Evolutionary conservation across 352 stramenopile species (phyloP).

Genomic region (Lagenidium sp.): DNA sequence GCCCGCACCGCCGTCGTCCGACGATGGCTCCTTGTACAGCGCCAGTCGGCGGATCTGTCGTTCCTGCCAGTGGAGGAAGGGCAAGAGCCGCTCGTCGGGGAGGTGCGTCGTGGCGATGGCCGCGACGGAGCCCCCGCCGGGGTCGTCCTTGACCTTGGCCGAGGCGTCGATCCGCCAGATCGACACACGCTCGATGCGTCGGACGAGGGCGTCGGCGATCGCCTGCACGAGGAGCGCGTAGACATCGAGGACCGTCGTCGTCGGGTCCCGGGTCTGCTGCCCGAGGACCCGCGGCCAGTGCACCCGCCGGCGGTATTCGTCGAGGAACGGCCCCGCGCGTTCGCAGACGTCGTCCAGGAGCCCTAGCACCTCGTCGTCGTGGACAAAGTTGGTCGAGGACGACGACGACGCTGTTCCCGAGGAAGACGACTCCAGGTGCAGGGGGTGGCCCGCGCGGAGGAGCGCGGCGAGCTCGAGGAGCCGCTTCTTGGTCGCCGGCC

Average conservation of each 20-base stretch:
- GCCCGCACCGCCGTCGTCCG: constrained; percentile 1
- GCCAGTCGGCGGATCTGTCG: constrained; percentile 48
- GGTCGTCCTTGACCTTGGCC: constrained; percentile 23
- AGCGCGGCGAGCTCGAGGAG: constrained; percentile 42
- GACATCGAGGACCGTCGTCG: constrained; percentile 37
- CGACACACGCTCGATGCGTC: constrained; percentile 26
- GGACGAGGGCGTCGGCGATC: constrained; percentile 31
- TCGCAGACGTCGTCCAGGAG: constrained; percentile 38
- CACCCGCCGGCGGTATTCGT: constrained; percentile 25
- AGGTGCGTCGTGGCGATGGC: constrained; percentile 44
- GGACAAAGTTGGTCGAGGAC: constrained; percentile 26
- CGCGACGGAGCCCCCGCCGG: too few species aligned
- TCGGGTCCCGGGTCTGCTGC: constrained; percentile 21
- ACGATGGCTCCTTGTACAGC: constrained; percentile 36
- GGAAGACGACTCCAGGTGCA: constrained; percentile 37
- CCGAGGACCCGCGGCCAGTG: constrained; percentile 48
- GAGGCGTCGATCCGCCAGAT: constrained; percentile 45
- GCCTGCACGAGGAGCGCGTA: constrained; percentile 39
- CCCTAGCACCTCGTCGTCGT: constrained; percentile 39
- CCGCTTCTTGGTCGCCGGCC: constrained; percentile 40
- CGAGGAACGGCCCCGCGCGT: constrained; percentile 28
- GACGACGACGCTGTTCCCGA: too few species aligned
- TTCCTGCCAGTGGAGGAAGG: constrained; percentile 53
- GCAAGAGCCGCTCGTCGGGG: constrained; percentile 40
- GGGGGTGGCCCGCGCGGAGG: constrained; percentile 24